Base-by-base conservation (phyloP, 1,284 basidiomycete genomes). In the Acaromyces ingoldii region DNA sequence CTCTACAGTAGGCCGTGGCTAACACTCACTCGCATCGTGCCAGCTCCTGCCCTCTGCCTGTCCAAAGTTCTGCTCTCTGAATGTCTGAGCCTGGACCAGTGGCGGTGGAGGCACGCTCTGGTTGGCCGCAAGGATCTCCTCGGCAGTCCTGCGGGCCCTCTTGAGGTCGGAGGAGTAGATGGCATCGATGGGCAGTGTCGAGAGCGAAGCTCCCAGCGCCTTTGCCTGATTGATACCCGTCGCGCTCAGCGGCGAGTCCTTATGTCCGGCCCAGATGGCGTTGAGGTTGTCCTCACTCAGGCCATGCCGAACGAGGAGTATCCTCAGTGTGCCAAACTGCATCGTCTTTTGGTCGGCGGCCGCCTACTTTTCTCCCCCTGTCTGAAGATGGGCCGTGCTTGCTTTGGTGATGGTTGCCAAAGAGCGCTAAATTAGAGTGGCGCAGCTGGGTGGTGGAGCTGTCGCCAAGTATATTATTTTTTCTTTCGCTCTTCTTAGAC, bases 191-290 rank as follows among this genome's bases (percentile, higher is more conserved):
- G 70, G 79, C 11, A 78, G 82, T 26, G 78, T 66, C n/a, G 82
- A 77, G 29, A 90, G 82, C 21, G 82, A 82, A 44, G 79, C 76
- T 0, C 84, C 89, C 1, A 89, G 78, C 0, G 88, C 88, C 64
- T 81, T 83, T 2, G 90, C 89, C 86, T 92, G 90, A 86, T 89
- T 77, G 80, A 74, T 68, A 86, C 89, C 90, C 74, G 91, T 87
- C 62, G 85, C 85, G 15, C 87, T 86, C 4, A 92, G 80, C 0
- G 87, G 83, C 1, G 89, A 84, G 76, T 93, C 88, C 55, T 81
- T 81, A 82, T 86, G 89, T 9, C 90, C 90, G 24, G 89, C 88
- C 89, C 89, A 91, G 24, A 77, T 62, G 4, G 76, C 60, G 49
- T 73, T 76, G 39, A 77, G 65, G 51, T 79, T 80, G 61, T 79